Evolutionary conservation across 2,329 filamentous ascomycete species (phyloP).

Genomic region (Knoxdaviesia proteae): DNA sequence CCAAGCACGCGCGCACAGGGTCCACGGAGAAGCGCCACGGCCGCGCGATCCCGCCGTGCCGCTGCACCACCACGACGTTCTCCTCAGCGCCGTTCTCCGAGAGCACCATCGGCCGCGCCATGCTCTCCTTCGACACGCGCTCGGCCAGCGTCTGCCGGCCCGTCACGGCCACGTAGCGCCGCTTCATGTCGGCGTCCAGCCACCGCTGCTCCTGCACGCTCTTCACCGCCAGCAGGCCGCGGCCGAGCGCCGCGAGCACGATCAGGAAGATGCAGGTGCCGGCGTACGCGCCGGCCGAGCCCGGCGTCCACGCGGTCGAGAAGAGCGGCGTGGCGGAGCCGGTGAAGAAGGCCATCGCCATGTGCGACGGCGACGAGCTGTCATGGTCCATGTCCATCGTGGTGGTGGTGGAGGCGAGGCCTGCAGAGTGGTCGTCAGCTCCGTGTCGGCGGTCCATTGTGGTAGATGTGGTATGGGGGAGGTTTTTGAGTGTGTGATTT

Average conservation of each 20-base stretch:
- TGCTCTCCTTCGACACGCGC: constrained; percentile 33
- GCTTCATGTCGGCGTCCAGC: constrained; percentile 48
- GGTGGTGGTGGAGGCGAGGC: background rate
- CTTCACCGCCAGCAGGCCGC: constrained; percentile 52
- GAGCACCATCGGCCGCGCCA: constrained; percentile 43
- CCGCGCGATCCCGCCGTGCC: constrained; percentile 26
- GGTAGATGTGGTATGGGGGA: background rate
- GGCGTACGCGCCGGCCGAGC: constrained; percentile 50
- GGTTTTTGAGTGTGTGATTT: background rate
- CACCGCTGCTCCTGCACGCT: constrained; percentile 41
- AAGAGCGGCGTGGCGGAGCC: constrained; percentile 27
- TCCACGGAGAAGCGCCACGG: constrained; percentile 75
- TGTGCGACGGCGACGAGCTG: constrained; percentile 8
- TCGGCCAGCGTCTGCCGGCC: constrained; percentile 40
- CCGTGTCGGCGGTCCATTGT: constrained; percentile 3
- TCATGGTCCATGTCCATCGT: constrained; percentile 1
- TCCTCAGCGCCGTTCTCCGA: constrained; percentile 66
- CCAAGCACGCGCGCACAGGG: constrained; percentile 48
- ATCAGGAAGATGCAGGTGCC: constrained; percentile 86
- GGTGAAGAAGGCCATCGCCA: constrained; percentile 41
- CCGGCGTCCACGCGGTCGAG: constrained; percentile 54
- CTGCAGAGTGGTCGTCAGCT: constrained; percentile 1
- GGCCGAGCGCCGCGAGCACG: constrained; percentile 47
- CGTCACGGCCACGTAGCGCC: constrained; percentile 57
- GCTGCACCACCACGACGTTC: constrained; percentile 51